Base-by-base conservation (phyloP, 108 stramenopile species). In the Skeletonema marinoi region DNA sequence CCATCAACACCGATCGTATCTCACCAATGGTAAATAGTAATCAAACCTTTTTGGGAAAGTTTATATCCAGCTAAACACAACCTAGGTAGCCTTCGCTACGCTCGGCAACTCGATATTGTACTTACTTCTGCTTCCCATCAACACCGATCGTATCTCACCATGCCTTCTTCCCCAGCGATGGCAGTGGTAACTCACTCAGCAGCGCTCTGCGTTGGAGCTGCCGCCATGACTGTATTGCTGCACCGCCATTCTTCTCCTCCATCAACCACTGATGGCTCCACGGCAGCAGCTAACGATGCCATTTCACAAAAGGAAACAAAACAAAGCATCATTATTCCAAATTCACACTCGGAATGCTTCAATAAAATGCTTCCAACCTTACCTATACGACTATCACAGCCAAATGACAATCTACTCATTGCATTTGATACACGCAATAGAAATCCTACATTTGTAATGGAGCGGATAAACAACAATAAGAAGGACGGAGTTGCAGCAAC, bases 371-470 rank as follows among this genome's bases (percentile, higher is more conserved):
- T 70, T 32, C 84, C 84, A 36, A 70, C 31, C 0, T 39, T 70
- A 2, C 91, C 92, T 65, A 71, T 91, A 51, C 70, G 78, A 14
- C 60, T 91, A 5, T 89, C 85, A 67, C 81, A 80, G 41, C 92
- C 90, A 29, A 92, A 91, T 72, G 69, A 75, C 10, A 64, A 90
- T 63, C 79, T 96, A n/a, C 76, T 87, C 51, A 92, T 96, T 56
- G 92, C 89, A 17, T 96, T 88, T 78, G 90, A 93, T 65, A 67
- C 83, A 32, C 82, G 91, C 6, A 91, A 85, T 10, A 81, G 87
- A 36, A 93, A 87, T 65, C 90, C 95, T 9, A 44, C 88, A 19
- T 96, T 90, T 71, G 92, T 91, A 0, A 51, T 96, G 75, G 92
- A 96, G 73, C 74, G 80, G 12, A 75, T 88, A 3, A 51, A 68